A percentile compares a stretch with the other conserved stretches of the same genome.
phyloP scores from a whole-genome alignment of 306 rosid species.

The Urtica urens region DNA sequence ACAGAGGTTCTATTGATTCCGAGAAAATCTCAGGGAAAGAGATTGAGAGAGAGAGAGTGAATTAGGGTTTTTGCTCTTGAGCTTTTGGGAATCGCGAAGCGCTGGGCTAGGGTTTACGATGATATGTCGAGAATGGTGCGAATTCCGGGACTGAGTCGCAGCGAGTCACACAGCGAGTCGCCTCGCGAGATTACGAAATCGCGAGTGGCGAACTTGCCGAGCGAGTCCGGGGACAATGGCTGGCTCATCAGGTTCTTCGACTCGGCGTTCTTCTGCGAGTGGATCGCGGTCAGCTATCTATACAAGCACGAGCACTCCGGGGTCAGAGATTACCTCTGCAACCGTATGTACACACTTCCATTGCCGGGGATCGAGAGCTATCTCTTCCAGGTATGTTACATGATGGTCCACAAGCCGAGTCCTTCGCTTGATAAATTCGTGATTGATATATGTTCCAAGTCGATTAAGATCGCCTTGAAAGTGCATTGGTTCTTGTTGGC shows the following conservation, averaged over 20 bases:
- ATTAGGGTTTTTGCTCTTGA: slow-evolving; percentile 34
- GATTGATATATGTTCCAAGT: slow-evolving; percentile 78
- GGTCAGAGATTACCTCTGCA: slow-evolving; percentile 89
- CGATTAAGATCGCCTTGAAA: slow-evolving; percentile 85
- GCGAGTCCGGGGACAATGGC: slow-evolving; percentile 82
- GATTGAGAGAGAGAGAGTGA: not conserved
- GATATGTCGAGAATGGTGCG: slow-evolving; percentile 69
- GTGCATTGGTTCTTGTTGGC: slow-evolving; percentile 93
- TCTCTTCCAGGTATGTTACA: slow-evolving; percentile 89
- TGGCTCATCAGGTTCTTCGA: slow-evolving; percentile 99
- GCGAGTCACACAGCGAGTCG: not conserved
- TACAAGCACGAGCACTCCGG: slow-evolving; percentile 92
- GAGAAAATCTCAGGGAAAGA: too few species aligned
- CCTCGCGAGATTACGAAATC: too few species aligned
- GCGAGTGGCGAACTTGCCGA: slow-evolving; percentile 14
- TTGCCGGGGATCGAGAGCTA: slow-evolving; percentile 85
- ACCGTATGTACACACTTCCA: slow-evolving; percentile 93
- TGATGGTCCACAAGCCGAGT: slow-evolving; percentile 92
- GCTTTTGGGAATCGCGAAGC: slow-evolving; percentile 14
- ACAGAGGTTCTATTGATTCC: too few species aligned
- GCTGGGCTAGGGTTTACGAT: slow-evolving; percentile 30
- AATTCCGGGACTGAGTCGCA: slow-evolving; percentile 59
- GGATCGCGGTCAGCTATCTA: slow-evolving; percentile 95
- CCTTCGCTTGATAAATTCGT: slow-evolving; percentile 94
- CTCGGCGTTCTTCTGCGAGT: slow-evolving; percentile 93